These are phyloP conservation scores for Leucosporidium yakuticum DNA, from an alignment of 768 basidiomycete genomes.

Conservation along the genomic window DNA sequence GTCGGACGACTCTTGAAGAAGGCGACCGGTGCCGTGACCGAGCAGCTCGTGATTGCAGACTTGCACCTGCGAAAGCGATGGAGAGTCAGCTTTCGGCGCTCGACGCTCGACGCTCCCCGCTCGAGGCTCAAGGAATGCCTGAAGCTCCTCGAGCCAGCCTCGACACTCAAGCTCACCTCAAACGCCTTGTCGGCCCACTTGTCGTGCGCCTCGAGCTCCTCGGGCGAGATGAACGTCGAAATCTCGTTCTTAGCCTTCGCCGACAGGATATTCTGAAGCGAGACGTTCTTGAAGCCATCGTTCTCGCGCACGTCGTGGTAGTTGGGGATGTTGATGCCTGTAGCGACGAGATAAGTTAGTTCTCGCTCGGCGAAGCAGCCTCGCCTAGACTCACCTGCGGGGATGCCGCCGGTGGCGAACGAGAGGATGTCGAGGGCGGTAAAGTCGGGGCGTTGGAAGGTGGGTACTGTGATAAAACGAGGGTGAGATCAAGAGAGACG, in stretches of 20 bases:
- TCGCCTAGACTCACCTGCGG: constrained; percentile 62
- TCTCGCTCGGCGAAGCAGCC: not conserved
- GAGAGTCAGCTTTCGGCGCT: not conserved
- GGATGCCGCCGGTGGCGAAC: constrained; percentile 83
- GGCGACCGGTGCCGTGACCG: constrained; percentile 73
- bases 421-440: constrained; percentile 68
- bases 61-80: constrained; percentile 50
- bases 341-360: too few relatives aligned
- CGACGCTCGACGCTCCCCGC: too few relatives aligned
- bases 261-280: constrained; percentile 74
- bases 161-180: constrained; percentile 44
- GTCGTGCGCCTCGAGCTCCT: constrained; percentile 67
- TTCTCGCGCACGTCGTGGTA: constrained; percentile 57
- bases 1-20: constrained; percentile 68
- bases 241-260: constrained; percentile 82
- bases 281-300: constrained; percentile 83
- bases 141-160: too few relatives aligned
- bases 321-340: constrained; percentile 41
- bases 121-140: too few relatives aligned
- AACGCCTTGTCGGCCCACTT: constrained; percentile 72
- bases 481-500: too few relatives aligned
- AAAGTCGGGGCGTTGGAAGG: constrained; percentile 81
- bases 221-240: constrained; percentile 73
- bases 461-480: constrained; percentile 45
- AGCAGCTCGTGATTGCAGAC: constrained; percentile 80